Evolutionary conservation across 2,329 filamentous ascomycete genomes (phyloP).

Genomic region (Arthrocladium fulminans): DNA sequence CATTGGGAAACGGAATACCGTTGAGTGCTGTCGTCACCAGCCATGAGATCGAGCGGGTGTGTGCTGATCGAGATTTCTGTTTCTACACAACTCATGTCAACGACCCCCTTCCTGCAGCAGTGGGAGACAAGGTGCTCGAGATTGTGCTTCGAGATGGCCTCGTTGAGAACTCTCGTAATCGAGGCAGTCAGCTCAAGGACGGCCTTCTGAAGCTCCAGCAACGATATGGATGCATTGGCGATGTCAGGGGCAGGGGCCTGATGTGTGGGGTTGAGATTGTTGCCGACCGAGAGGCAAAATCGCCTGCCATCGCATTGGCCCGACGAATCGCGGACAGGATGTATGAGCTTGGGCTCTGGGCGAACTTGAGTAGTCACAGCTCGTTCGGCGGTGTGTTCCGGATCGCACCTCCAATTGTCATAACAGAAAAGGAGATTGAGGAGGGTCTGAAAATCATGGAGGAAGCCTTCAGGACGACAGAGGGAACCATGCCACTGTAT

Average conservation of each 20-base stretch:
- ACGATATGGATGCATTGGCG: conserved; percentile 53
- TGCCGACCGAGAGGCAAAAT: conserved; percentile 40
- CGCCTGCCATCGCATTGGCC: conserved; percentile 41
- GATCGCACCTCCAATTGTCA: conserved; percentile 53
- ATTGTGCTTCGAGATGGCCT: conserved; percentile 51
- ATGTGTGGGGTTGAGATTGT: conserved; percentile 54
- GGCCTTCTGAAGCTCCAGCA: conserved; percentile 40
- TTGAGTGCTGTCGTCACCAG: conserved; percentile 51
- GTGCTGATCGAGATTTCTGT: conserved; percentile 42
- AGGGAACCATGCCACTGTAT: conserved; percentile 18
- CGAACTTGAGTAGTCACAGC: conserved; percentile 47
- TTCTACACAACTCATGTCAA: conserved; percentile 57
- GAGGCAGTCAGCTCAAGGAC: conserved; percentile 40
- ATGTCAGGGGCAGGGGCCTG: conserved; percentile 51
- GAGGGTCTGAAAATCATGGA: conserved; percentile 49
- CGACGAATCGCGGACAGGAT: conserved; percentile 40
- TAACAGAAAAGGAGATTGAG: conserved; percentile 43
- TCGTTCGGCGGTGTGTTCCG: conserved; percentile 51
- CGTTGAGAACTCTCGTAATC: conserved; percentile 36
- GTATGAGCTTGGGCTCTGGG: conserved; percentile 47
- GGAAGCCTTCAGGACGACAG: conserved; percentile 37
- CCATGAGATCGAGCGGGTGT: conserved; percentile 43
- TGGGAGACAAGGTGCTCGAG: conserved; percentile 54
- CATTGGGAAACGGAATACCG: conserved; percentile 52
- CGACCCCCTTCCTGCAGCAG: conserved; percentile 51